A percentile compares a stretch with the other conserved stretches of the same genome.
Evolutionary conservation across 345 rosid species (phyloP).

Genomic region (Camelina hispida): DNA sequence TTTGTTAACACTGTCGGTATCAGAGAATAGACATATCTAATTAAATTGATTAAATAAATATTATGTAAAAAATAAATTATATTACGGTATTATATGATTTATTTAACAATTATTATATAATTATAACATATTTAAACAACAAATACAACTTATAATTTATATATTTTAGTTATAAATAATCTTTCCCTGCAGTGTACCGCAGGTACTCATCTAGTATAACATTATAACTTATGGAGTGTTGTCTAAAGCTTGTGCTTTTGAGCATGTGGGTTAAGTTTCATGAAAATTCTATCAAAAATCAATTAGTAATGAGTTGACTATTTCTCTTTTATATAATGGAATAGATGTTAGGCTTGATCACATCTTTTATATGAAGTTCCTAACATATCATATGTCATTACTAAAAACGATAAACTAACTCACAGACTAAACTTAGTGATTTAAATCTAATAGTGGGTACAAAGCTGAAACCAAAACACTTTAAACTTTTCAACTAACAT

Average conservation of each 20-base stretch:
- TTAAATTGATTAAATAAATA: too few relatives aligned
- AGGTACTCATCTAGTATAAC: too few relatives aligned
- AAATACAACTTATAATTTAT: too few relatives aligned
- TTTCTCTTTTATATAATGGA: neutral
- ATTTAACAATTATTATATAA: too few relatives aligned
- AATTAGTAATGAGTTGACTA: neutral
- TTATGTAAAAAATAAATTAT: too few relatives aligned
- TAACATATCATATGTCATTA: neutral
- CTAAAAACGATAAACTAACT: neutral
- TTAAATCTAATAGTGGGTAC: conserved; percentile 20
- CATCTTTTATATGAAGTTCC: neutral
- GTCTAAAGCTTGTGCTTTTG: neutral
- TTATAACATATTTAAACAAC: too few relatives aligned
- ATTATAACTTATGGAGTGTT: neutral
- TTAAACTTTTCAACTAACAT: conserved; percentile 34
- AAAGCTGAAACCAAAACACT: conserved; percentile 31
- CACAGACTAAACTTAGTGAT: neutral
- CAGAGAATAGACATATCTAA: too few relatives aligned
- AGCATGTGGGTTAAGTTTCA: neutral
- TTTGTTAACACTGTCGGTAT: too few relatives aligned
- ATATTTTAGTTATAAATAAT: too few relatives aligned
- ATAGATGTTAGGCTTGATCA: neutral
- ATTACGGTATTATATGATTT: too few relatives aligned
- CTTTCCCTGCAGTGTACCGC: too few relatives aligned
- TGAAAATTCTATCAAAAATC: neutral